Conservation (phyloP, 2,329 filamentous ascomycete genomes). For the Colletotrichum sp. region DNA sequence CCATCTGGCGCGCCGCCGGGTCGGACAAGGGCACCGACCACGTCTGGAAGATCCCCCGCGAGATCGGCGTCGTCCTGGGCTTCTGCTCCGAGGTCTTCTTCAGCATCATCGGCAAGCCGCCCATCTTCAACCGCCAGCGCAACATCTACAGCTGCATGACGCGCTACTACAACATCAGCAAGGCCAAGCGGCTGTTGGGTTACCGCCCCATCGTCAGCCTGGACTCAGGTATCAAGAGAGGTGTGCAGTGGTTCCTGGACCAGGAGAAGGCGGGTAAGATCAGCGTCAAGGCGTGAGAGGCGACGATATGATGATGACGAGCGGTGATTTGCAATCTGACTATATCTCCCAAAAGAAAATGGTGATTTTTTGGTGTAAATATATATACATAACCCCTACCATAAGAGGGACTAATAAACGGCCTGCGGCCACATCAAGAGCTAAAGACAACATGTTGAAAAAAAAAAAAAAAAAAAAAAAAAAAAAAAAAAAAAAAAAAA, state of each 20-base stretch:
- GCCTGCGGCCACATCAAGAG: neutral
- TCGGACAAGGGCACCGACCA: conserved; percentile 54
- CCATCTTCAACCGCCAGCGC: conserved; percentile 64
- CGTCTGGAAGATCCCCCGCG: conserved; percentile 60
- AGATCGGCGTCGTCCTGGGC: conserved; percentile 58
- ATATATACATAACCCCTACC: neutral
- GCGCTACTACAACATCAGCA: conserved; percentile 78
- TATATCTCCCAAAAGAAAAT: neutral
- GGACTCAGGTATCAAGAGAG: conserved; percentile 65
- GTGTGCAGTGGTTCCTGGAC: conserved; percentile 60
- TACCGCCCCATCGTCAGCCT: conserved; percentile 72
- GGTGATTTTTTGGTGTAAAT: neutral
- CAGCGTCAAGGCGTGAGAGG: conserved; percentile 6
- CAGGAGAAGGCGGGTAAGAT: conserved; percentile 45
- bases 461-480: neutral
- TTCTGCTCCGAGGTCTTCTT: conserved; percentile 58
- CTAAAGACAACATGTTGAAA: neutral
- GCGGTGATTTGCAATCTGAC: neutral
- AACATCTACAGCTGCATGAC: conserved; percentile 76
- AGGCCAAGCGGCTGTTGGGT: conserved; percentile 73
- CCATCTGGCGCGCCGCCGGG: conserved; percentile 73
- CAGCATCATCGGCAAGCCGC: conserved; percentile 53
- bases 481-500: neutral
- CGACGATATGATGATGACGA: neutral
- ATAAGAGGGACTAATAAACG: conserved; percentile 2